Base-by-base conservation (phyloP, 73 alveolate genomes). In the Tetrahymena malaccensis region DNA sequence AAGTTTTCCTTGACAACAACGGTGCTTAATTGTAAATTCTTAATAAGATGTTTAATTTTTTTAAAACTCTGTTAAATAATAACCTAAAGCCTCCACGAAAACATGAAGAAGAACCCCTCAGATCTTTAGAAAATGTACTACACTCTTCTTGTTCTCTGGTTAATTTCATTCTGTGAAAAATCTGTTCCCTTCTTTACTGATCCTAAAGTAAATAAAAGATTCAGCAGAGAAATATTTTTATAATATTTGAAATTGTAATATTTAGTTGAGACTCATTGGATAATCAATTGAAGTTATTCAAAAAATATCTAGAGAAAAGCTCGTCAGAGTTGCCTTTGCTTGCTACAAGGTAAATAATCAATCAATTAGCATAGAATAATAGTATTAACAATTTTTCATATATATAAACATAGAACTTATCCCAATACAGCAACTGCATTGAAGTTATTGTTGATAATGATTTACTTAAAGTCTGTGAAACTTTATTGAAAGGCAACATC, bases 281-380 rank as follows among this genome's bases (percentile, higher is more conserved):
- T 33, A 85, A 93, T 55, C 93, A 16, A 95, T 95, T 13, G 96
- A 95, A 95, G 94, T 94, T 11, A 93, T 95, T n/a, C 85, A 95
- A 95, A 95, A 95, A 95, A 95, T 95, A 10, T 95, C 96, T 25
- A 85, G 96, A 95, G 96, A 95, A 38, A 95, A 95, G 94, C 58
- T 95, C 0, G 83, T 95, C 10, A 95, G 96, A 95, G 96, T 95
- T n/a, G 93, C 96, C 6, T 95, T 95, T 85, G 96, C 95, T 55
- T 95, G 96, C 55, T 95, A 85, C 94, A 95, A 95, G 89, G 89
- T 70, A 70, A 70, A 22, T 4, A 4, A 70, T 21, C 37, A 27
- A 70, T 27, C 10, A n/a, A n/a, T 13, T n/a, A n/a, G n/a, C n/a
- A n/a, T 1, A n/a, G 21, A 70, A 25, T n/a, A 70, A 70, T 19